Evolutionary conservation across 2,329 filamentous ascomycete species (phyloP).

Genomic region (Sclerotinia trifoliorum): DNA sequence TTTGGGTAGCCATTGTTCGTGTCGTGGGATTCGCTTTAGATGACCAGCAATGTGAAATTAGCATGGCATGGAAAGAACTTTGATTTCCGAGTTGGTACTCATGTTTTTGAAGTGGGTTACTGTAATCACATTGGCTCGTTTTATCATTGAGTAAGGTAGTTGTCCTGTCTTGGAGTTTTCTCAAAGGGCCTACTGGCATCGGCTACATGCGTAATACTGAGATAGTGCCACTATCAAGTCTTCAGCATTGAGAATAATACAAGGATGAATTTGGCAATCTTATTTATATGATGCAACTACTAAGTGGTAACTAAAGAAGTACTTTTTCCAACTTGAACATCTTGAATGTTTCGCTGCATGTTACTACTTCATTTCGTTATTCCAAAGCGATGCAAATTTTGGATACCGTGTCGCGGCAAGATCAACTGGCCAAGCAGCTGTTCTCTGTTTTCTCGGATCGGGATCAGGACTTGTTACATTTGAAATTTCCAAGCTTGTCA

Average conservation of each 20-base stretch:
- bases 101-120: not conserved
- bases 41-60: not conserved
- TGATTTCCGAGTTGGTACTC: not conserved
- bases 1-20: not conserved
- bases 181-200: not conserved
- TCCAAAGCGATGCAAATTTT: not conserved
- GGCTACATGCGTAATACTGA: not conserved
- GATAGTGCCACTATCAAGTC: not conserved
- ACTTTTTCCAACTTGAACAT: not conserved
- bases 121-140: not conserved
- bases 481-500: conserved; percentile 12
- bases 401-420: not conserved
- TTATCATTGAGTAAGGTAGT: not conserved
- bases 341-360: accelerated
- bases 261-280: not conserved
- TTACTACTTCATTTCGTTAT: not conserved
- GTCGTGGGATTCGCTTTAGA: not conserved
- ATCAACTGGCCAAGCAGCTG: not conserved
- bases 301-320: not conserved
- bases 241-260: not conserved
- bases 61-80: not conserved
- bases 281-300: not conserved
- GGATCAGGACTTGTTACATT: not conserved
- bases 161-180: not conserved
- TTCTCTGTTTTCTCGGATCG: not conserved